phyloP scores from a whole-genome alignment of 257 asterid species.

The Solanum lignicaule region DNA sequence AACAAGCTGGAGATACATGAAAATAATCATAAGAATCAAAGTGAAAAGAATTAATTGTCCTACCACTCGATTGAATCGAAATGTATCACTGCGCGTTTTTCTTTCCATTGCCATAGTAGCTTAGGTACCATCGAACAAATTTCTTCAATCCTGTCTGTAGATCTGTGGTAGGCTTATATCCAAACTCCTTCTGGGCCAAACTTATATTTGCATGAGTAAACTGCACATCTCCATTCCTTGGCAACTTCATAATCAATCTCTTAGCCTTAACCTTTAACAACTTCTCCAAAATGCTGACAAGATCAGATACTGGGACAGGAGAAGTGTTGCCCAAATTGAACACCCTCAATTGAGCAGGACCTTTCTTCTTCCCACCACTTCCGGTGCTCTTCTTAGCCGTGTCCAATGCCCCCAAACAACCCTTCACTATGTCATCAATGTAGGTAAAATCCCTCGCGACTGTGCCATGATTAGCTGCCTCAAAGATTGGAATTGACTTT shows the following conservation, averaged over 20 bases:
- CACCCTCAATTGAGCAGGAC: slow-evolving; percentile 19
- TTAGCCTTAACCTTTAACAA: slow-evolving; percentile 12
- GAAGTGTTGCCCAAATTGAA: slow-evolving; percentile 18
- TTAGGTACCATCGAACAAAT: slow-evolving; percentile 12
- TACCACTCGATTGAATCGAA: neutral
- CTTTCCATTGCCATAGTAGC: slow-evolving; percentile 17
- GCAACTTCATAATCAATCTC: slow-evolving; percentile 13
- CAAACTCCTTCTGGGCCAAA: slow-evolving; percentile 7
- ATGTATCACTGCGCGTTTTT: slow-evolving; percentile 4
- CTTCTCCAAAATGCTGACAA: slow-evolving; percentile 16
- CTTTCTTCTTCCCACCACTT: slow-evolving; percentile 19
- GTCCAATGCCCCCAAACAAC: slow-evolving; percentile 13
- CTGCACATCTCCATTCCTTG: slow-evolving; percentile 14
- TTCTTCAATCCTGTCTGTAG: slow-evolving; percentile 15
- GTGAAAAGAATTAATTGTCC: slow-evolving; percentile 1
- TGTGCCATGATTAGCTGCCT: slow-evolving; percentile 11
- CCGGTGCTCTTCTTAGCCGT: slow-evolving; percentile 18
- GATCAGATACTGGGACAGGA: slow-evolving; percentile 13
- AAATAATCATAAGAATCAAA: slow-evolving; percentile 12
- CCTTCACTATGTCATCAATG: slow-evolving; percentile 19
- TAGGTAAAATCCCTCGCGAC: slow-evolving; percentile 15
- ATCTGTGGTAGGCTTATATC: slow-evolving; percentile 17
- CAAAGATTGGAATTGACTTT: slow-evolving; percentile 10
- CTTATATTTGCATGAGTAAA: slow-evolving; percentile 16
- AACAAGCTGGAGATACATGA: neutral